These are phyloP conservation scores for Puccinellia tenuiflora DNA, from an alignment of 176 grass and related monocot species.

Conservation along the genomic window DNA sequence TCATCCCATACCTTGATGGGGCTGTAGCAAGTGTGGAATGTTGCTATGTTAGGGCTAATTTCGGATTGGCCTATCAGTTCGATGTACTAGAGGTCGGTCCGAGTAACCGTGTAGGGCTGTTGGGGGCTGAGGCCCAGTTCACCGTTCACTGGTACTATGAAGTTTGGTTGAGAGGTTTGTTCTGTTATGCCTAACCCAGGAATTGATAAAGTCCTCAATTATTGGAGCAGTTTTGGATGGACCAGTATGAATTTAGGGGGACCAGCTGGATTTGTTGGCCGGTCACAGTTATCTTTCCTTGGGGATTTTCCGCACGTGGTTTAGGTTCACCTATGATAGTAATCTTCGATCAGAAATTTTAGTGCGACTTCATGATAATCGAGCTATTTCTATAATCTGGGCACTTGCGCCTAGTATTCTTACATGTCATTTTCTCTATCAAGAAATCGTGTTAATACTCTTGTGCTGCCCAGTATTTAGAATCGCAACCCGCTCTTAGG, in stretches of 20 bases:
- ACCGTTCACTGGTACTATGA: background rate
- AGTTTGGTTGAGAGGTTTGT: constrained; percentile 1
- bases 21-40: background rate
- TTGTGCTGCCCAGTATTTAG: background rate
- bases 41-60: background rate
- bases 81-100: background rate
- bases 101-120: background rate
- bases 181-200: constrained; percentile 8
- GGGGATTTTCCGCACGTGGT: background rate
- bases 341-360: background rate
- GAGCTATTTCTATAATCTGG: background rate
- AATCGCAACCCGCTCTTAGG: background rate
- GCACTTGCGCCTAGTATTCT: background rate
- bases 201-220: background rate
- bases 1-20: background rate
- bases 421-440: background rate
- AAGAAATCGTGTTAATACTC: background rate
- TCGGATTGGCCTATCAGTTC: background rate
- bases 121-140: background rate
- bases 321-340: background rate
- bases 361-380: background rate
- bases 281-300: background rate
- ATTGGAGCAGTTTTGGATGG: background rate
- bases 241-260: background rate
- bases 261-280: constrained; percentile 18